A percentile compares a stretch with the other conserved stretches of the same genome.
Conservation (phyloP, 176 grass and related monocot genomes). For the Leersia perrieri region DNA sequence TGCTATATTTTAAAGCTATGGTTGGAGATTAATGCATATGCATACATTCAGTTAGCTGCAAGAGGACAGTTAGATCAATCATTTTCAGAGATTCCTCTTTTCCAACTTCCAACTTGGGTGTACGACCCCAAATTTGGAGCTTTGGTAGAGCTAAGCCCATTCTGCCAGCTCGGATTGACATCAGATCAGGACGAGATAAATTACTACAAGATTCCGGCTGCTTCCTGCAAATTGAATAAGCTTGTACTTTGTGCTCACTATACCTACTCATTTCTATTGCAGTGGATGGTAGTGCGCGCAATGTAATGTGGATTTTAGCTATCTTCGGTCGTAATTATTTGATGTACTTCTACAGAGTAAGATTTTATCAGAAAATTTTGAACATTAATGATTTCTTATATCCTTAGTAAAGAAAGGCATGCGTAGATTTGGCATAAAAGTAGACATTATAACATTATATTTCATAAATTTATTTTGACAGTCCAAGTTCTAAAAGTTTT, state of each 20-base stretch:
- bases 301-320: not conserved
- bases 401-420: no score
- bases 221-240: not conserved
- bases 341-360: no score
- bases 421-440: no score
- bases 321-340: no score
- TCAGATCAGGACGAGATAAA: not conserved
- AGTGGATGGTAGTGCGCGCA: not conserved
- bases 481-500: no score
- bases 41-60: not conserved
- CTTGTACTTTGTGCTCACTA: not conserved
- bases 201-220: not conserved
- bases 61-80: not conserved
- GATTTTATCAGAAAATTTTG: not conserved
- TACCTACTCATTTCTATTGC: not conserved
- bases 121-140: not conserved
- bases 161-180: slow-evolving; percentile 1
- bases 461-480: not conserved
- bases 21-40: not conserved
- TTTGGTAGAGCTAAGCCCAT: not conserved
- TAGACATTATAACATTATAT: no score
- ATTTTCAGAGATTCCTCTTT: not conserved
- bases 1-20: not conserved
- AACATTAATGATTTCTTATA: not conserved
- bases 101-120: not conserved